These are phyloP conservation scores for Gossypium raimondii DNA, from an alignment of 345 rosid species.

Conservation along the genomic window DNA sequence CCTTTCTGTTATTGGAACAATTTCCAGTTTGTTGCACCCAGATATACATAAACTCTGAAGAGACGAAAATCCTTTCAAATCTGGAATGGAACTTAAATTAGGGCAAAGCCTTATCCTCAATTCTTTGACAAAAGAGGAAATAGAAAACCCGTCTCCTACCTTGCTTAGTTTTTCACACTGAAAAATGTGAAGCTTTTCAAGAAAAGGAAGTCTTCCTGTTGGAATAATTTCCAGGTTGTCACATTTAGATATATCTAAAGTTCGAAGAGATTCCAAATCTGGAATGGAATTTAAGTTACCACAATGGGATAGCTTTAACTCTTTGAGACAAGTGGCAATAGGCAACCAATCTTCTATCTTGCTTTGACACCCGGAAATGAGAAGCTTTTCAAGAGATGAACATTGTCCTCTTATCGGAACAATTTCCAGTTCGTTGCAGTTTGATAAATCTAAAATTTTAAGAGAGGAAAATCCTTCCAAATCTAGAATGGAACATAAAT, in stretches of 20 bases:
- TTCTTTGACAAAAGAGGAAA: background rate
- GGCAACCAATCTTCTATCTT: background rate
- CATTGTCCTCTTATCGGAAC: no score
- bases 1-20: background rate
- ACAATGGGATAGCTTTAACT: background rate
- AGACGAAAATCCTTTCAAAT: background rate
- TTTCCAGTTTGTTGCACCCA: rapidly evolving
- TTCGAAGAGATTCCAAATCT: background rate
- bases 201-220: background rate
- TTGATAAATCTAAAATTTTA: no score
- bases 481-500: background rate
- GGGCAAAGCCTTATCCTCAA: no score
- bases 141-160: background rate
- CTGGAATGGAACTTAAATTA: background rate
- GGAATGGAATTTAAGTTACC: background rate
- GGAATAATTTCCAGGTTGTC: background rate
- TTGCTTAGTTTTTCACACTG: background rate
- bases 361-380: no score
- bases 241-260: background rate
- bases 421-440: background rate
- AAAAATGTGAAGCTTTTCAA: background rate
- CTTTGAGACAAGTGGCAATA: background rate
- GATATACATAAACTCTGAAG: background rate
- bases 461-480: no score
- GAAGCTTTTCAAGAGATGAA: background rate